Base-by-base conservation (phyloP, 2,329 filamentous ascomycete species). In the Ophiostoma piceae region DNA sequence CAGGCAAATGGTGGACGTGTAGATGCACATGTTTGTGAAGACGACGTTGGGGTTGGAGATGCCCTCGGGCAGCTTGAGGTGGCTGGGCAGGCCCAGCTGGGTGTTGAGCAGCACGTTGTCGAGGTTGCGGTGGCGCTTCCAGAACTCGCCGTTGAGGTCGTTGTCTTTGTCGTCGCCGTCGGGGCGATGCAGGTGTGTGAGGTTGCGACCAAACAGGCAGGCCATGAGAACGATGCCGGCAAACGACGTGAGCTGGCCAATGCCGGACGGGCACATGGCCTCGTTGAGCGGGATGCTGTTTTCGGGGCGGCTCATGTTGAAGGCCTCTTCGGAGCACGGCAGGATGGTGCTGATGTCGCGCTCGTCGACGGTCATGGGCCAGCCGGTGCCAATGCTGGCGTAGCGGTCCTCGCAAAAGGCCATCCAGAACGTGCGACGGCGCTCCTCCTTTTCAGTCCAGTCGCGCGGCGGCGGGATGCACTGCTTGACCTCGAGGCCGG, bases 21-120 rank as follows among this genome's bases (percentile, higher is more conserved):
- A 94, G 41, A 99, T 92, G 77, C 92, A 93, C 92, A 99, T 97
- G 76, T 98, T 98, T 70, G 91, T 88, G 77, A 97, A 98, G 4
- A 98, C 88, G 69, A 94, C 88, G 73, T 97, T 98, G 3, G 93
- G 86, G 75, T 94, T 90, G 19, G 84, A 81, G 43, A 97, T 81
- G 0, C 92, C 92, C 19, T 82, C 81, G 0, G 95, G 93, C 41
- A 98, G 82, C 74, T 94, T 92, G 41, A 98, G 84, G 73, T 91
- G 85, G 43, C 87, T 84, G 0, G 95, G 94, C n/a, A 98, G 82
- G 57, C 89, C 90, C 22, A 98, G 85, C 0, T 92, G 90, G 0
- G 91, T 96, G 77, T 95, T 95, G 70, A 96, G 87, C 2, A 99
- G 84, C 71, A 96, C 92, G 75, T 94, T 94, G 78, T 98, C 95